Evolutionary conservation across 139 green algal genomes (phyloP), one percentile per base, ranked within the genome.

Genomic region (Auxenochlorella pyrenoidosa): DNA sequence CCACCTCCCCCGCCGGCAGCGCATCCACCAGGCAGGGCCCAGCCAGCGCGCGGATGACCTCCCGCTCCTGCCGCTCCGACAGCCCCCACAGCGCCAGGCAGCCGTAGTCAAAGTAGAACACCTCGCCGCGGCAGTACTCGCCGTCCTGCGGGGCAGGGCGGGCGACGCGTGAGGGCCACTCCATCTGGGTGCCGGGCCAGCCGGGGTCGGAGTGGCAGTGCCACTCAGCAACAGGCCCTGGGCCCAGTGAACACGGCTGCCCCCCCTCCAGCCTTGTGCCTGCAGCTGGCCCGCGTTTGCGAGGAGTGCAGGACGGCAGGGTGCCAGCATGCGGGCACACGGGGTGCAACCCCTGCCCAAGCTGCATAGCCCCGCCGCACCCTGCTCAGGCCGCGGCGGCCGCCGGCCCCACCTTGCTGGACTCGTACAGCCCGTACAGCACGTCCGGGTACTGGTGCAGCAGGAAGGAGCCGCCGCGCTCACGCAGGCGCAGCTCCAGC

Each of bases 31-130:
- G 71, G n/a, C 44, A 86, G 13, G 83, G 83, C 19, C 26, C 68
- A 28, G 87, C 75, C 43, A 92, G 41, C 15, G 30, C 43, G 34
- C 77, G 41, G 5, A 90, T 65, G 51, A 90, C 47, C 32, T 87
- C 86, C 24, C 84, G 41, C 85, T 94, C 92, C 65, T 94, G 89
- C 75, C 91, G 73, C 40, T 82, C 65, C 10, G 87, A 82, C 41
- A 97, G 88, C 51, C 88, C 90, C 95, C 95, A 97, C 75, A 94
- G 94, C 21, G 93, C 91, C 15, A 97, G 78, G 34, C 95, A 94
- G 66, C 95, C 95, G 75, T 96, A 97, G 87, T 97, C 94, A 83
- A 96, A 96, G 85, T 94, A 95, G 80, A 92, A 93, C 32, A 93
- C 66, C 82, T 93, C 89, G 15, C 88, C 89, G 4, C 63, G 54